Evolutionary conservation across 768 basidiomycete species (phyloP), one percentile per base, ranked within the genome.

Genomic region (Lentinula raphanica): DNA sequence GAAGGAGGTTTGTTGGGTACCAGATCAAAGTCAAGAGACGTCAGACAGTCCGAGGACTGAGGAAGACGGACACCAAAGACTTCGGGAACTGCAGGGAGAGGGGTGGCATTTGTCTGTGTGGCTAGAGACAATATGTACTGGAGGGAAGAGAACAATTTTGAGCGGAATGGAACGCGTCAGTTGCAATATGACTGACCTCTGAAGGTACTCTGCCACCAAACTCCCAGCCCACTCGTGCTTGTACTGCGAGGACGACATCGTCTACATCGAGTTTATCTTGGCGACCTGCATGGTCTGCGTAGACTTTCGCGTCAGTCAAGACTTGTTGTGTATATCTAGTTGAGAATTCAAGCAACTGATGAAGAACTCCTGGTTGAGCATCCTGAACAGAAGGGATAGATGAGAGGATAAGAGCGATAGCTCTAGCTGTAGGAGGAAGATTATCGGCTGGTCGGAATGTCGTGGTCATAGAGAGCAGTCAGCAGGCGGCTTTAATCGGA

Each of bases 181-280:
- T 13, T 23, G 53, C 21, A 53, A 35, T 29, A 44, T 49, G 42
- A 62, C 49, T 13, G 21, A 93, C 92, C 83, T 94, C 92, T 73
- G 93, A 93, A 3, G 92, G 92, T 28, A 94, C 84, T 38, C 91
- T 80, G 5, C 92, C 92, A 23, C 91, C 92, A 68, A 92, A 89
- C 70, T 94, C 92, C 92, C 92, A 94, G 42, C 92, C 92, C 3
- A 94, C 92, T 58, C 92, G 85, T 5, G 91, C 90, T 69, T 94
- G 92, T 4, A 92, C 86, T 2, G 91, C 90, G 39, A 94, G 77
- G 3, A 83, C 80, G 48, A 90, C 75, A 70, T 94, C 92, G 61
- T 94, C 91, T 78, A 87, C 82, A 62, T 92, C 91, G 56, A 94
- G 77, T 73, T 88, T 92, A 59, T 87, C 88, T 2, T 83, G 69